These are phyloP conservation scores for Eucalyptus camaldulensis DNA, from an alignment of 345 rosid genomes.

Conservation along the genomic window DNA sequence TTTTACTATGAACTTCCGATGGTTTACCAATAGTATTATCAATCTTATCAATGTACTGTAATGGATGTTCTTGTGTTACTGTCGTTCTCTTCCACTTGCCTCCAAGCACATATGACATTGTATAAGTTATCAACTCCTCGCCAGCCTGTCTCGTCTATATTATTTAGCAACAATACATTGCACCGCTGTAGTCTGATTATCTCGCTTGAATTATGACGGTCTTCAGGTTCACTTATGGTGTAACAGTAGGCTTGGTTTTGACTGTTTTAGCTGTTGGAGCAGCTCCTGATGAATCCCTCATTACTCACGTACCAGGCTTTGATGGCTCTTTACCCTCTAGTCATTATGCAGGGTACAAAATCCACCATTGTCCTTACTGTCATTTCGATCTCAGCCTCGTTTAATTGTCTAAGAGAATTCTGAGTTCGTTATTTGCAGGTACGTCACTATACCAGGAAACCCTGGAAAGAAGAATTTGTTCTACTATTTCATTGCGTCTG, in stretches of 20 bases:
- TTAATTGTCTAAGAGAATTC: neutral
- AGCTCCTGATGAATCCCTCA: slow-evolving; percentile 8
- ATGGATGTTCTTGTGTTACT: neutral
- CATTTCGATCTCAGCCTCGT: neutral
- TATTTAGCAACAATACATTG: neutral
- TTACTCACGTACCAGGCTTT: slow-evolving; percentile 20
- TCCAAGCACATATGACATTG: neutral
- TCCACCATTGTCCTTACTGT: neutral
- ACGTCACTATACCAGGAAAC: slow-evolving; percentile 8
- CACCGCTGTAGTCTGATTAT: neutral
- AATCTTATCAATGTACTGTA: neutral
- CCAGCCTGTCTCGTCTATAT: neutral
- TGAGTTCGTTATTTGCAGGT: neutral
- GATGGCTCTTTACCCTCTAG: slow-evolving; percentile 16
- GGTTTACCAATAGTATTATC: too few species aligned
- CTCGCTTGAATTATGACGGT: neutral
- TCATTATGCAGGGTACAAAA: slow-evolving; percentile 17
- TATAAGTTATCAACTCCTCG: neutral
- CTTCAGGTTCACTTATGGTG: neutral
- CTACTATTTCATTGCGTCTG: slow-evolving; percentile 20
- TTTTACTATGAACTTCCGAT: too few species aligned
- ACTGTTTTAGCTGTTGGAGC: neutral
- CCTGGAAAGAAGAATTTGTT: slow-evolving; percentile 17
- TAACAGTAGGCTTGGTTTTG: neutral
- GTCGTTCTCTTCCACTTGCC: neutral